Conservation (phyloP, 305 asterid genomes). For the Fraxinus nigra region DNA sequence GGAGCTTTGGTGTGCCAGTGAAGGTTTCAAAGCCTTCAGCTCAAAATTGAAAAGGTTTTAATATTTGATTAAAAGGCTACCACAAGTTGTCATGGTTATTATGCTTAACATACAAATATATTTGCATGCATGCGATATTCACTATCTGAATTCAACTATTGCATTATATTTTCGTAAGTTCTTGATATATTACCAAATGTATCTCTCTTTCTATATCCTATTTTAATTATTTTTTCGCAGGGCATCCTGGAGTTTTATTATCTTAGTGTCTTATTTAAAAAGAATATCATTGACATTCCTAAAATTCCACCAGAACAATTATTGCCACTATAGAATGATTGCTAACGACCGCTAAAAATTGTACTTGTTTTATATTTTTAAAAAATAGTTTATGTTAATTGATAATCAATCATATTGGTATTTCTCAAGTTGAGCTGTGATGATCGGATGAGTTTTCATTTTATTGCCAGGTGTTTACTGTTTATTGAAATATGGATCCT, state of each 20-base stretch:
- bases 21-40: constrained; percentile 91
- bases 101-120: neutral
- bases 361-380: neutral
- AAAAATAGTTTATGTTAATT: neutral
- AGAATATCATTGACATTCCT: neutral
- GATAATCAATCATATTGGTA: neutral
- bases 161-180: neutral
- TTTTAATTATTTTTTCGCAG: neutral
- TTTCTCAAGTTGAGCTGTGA: constrained; percentile 26
- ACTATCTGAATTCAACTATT: neutral
- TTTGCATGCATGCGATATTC: neutral
- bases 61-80: constrained; percentile 18
- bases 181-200: neutral
- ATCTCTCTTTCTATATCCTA: neutral
- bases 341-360: neutral
- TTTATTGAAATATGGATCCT: neutral
- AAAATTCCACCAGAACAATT: neutral
- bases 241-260: neutral
- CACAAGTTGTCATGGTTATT: neutral
- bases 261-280: neutral
- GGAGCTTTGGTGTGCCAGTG: constrained; percentile 99
- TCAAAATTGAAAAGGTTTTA: constrained; percentile 80
- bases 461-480: constrained; percentile 7
- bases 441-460: constrained; percentile 14
- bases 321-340: neutral